Percentiles rank a stretch among this genome's conserved stretches.
Conservation (phyloP, 2,329 filamentous ascomycete species). For the Sporothrix humicola region DNA sequence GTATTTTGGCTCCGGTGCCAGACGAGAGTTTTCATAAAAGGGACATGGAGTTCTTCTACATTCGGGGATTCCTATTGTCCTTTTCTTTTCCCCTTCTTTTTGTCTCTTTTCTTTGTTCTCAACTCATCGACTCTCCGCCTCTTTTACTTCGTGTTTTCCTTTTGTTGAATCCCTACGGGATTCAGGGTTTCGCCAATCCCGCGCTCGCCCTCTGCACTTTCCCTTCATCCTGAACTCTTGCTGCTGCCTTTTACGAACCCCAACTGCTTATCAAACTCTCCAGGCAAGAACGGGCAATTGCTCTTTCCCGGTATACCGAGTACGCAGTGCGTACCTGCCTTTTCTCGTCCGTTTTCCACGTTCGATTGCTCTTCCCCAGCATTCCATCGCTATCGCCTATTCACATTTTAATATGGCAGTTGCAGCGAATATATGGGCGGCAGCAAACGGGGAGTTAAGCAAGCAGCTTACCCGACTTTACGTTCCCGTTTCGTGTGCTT, state of each 20-base stretch:
- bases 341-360: neutral
- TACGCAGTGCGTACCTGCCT: neutral
- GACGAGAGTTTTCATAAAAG: slow-evolving; percentile 12
- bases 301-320: slow-evolving; percentile 22
- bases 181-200: slow-evolving; percentile 5
- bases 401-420: slow-evolving; percentile 16
- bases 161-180: slow-evolving; percentile 4
- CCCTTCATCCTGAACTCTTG: neutral
- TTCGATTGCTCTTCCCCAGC: neutral
- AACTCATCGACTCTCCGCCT: too few species aligned
- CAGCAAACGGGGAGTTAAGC: neutral
- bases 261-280: slow-evolving; percentile 2
- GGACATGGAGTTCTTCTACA: neutral
- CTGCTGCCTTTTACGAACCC: neutral
- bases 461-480: slow-evolving; percentile 18
- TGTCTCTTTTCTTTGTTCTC: neutral
- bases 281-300: slow-evolving; percentile 3
- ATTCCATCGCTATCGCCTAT: neutral
- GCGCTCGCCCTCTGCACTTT: neutral
- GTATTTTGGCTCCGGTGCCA: neutral
- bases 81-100: neutral
- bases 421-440: slow-evolving; percentile 4
- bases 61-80: neutral
- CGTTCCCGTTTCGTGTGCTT: neutral
- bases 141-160: too few species aligned